Conservation (phyloP, 2,329 filamentous ascomycete species). For the Cordyceps cateniannulata region DNA sequence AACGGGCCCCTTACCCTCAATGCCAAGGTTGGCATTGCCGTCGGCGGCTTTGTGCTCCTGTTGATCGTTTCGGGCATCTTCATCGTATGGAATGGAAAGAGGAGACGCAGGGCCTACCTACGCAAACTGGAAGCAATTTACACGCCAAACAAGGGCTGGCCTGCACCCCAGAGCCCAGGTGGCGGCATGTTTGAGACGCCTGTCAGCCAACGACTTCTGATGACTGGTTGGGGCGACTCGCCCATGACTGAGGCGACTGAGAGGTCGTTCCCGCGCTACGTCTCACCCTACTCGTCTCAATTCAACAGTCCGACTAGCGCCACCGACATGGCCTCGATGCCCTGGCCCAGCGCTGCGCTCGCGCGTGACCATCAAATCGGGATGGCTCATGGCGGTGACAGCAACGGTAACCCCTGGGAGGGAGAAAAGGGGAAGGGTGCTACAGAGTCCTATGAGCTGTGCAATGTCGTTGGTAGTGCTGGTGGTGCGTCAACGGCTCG, state of each 20-base stretch:
- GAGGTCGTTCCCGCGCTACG: slow-evolving; percentile 39
- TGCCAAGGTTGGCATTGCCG: slow-evolving; percentile 52
- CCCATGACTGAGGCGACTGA: slow-evolving; percentile 39
- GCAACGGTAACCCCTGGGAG: slow-evolving; percentile 14
- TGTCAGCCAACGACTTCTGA: slow-evolving; percentile 45
- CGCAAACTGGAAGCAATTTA: slow-evolving; percentile 38
- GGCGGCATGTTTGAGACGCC: slow-evolving; percentile 38
- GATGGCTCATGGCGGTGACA: slow-evolving; percentile 33
- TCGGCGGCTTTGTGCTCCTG: slow-evolving; percentile 42
- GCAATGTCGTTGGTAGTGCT: slow-evolving; percentile 34
- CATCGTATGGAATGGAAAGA: slow-evolving; percentile 51
- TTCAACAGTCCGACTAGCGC: slow-evolving; percentile 52
- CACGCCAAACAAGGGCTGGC: slow-evolving; percentile 33
- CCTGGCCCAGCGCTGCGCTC: slow-evolving; percentile 29
- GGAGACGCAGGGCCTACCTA: slow-evolving; percentile 46
- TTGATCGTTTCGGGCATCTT: slow-evolving; percentile 43
- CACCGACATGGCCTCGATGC: slow-evolving; percentile 27
- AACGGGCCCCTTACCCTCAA: slow-evolving; percentile 43
- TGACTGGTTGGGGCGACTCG: slow-evolving; percentile 46
- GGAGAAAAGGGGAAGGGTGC: slow-evolving; percentile 37
- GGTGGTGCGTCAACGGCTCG: slow-evolving; percentile 14
- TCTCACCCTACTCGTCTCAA: slow-evolving; percentile 54
- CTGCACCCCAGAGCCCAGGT: slow-evolving; percentile 23
- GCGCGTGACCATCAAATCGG: slow-evolving; percentile 32
- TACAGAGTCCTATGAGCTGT: slow-evolving; percentile 43